Base-by-base conservation (phyloP, 306 rosid species). In the Trichosanthes truncata region DNA sequence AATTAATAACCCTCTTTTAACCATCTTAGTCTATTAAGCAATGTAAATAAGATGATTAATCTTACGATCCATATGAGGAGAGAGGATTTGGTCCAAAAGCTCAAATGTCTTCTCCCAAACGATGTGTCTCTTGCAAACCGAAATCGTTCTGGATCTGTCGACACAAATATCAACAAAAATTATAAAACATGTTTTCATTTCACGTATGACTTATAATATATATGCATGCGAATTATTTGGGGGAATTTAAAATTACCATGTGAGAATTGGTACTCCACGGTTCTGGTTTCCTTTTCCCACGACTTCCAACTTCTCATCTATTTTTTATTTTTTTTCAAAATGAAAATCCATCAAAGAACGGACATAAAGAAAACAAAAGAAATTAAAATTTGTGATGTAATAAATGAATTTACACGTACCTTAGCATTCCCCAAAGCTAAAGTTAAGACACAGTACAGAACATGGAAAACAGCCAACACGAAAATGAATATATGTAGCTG, bases 281-380 rank as follows among this genome's bases (percentile, higher is more conserved):
- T 95, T 80, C 84, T 90, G 6, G 97, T 91, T 81, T 93, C 97
- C 78, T 84, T 89, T 79, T 95, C 99, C 99, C 99, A 95, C 38
- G 84, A 74, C 73, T 90, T 95, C 99, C 99, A 95, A 11, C 91
- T 86, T 80, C 91, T 84, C 99, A 93, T 95, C 99, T 95, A 82
- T 52, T 62, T n/a, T 72, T 0, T 40, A 43, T 43, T 8, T 5
- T 46, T 63, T 31, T 40, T 66, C 36, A 52, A 51, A 25, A 29
- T 4, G 3, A 29, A 31, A 23, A 1, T 52, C 33, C 45, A 51
- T 18, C 17, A 74, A n/a, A n/a, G n/a, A n/a, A 10, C 4, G 6
- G 46, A 74, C 9, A 17, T 14, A 18, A 3, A 69, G 33, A 38
- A 23, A 75, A 6, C 4, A 0, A 51, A 20, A 75, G 1, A 29